Percentiles rank a stretch among this genome's conserved stretches.
Conservation (phyloP, 2,329 filamentous ascomycete genomes). For the Alternaria hordeiaustralica region DNA sequence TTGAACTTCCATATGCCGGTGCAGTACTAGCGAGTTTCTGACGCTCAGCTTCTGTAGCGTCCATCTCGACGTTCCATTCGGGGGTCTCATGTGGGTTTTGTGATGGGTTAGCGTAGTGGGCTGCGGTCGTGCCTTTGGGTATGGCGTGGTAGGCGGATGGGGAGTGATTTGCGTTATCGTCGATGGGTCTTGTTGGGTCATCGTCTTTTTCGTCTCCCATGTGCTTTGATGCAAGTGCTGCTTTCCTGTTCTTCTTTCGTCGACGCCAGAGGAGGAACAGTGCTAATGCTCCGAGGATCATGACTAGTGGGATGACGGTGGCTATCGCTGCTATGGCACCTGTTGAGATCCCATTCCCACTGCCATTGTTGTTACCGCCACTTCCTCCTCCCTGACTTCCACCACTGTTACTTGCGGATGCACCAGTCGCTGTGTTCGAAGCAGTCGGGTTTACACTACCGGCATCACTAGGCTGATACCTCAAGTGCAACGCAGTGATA, state of each 20-base stretch:
- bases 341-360: conserved; percentile 56
- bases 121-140: background rate
- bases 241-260: conserved; percentile 16
- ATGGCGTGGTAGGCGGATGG: background rate
- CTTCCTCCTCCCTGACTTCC: background rate
- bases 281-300: conserved; percentile 58
- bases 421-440: background rate
- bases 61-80: conserved; percentile 33
- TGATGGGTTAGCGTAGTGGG: background rate
- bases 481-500: conserved; percentile 23
- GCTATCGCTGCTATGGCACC: conserved; percentile 82
- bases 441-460: conserved; percentile 4
- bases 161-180: background rate
- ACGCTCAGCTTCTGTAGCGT: conserved; percentile 23
- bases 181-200: background rate
- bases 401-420: background rate
- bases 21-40: conserved; percentile 4
- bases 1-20: background rate
- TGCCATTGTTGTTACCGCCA: conserved; percentile 43
- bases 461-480: conserved; percentile 21
- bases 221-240: background rate
- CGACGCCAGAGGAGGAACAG: conserved; percentile 26
- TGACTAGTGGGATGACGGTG: conserved; percentile 86
- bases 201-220: conserved; percentile 9
- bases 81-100: conserved; percentile 17